Percentiles rank a stretch among this genome's conserved stretches.
Evolutionary conservation across 208 protist genomes (phyloP).

Genomic region (Acanthamoeba sp.): DNA sequence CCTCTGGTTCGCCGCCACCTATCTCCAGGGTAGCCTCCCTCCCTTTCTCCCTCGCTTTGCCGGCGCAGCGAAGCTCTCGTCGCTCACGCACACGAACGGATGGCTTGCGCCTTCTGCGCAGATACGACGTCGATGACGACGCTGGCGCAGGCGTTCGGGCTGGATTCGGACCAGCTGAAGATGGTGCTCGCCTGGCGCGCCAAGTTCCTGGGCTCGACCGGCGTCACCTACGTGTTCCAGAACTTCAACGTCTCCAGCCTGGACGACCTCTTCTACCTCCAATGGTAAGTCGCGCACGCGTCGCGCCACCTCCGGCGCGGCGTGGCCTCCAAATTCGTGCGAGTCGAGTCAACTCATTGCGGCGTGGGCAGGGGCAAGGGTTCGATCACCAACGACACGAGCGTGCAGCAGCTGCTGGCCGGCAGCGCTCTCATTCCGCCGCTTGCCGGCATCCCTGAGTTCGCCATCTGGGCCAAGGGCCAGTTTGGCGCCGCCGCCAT

Average conservation of each 20-base stretch:
- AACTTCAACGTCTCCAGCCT: neutral
- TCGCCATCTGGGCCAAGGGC: neutral
- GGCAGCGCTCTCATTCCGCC: slow-evolving; percentile 7
- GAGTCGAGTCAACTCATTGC: neutral
- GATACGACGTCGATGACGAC: neutral
- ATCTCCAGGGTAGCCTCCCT: neutral
- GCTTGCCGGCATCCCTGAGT: slow-evolving; percentile 50
- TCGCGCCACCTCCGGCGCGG: too few species aligned
- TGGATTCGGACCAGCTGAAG: neutral
- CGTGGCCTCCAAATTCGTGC: neutral
- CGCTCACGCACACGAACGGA: too few species aligned
- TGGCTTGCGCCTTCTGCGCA: neutral
- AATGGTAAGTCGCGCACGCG: neutral
- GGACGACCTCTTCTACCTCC: slow-evolving; percentile 55
- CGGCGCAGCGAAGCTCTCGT: too few species aligned
- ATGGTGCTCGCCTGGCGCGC: slow-evolving; percentile 34
- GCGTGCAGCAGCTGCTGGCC: slow-evolving; percentile 26
- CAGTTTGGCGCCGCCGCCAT: neutral
- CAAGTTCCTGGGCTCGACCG: neutral
- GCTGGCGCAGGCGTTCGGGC: slow-evolving; percentile 3
- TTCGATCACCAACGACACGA: neutral
- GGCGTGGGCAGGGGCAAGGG: neutral
- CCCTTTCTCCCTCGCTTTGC: too few species aligned
- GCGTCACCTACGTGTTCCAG: neutral
- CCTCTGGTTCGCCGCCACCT: slow-evolving; percentile 58